Conservation (phyloP, 768 basidiomycete species). For the Trametes gibbosa region DNA sequence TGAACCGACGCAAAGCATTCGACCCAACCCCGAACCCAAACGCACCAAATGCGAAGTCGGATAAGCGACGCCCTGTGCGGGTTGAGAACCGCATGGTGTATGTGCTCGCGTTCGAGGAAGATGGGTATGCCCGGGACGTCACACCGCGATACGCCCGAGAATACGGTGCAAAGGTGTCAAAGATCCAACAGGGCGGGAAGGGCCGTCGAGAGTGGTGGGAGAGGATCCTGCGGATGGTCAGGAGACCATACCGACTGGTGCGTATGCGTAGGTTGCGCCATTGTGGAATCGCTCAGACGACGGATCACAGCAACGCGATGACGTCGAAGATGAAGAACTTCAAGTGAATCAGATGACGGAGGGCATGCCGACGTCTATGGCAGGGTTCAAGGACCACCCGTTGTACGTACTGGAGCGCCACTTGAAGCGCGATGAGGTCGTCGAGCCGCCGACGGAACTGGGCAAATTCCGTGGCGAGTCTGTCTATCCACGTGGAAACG, state of each 20-base stretch:
- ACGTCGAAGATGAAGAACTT: constrained; percentile 89
- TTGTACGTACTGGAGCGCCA: constrained; percentile 49
- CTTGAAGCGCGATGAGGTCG: constrained; percentile 81
- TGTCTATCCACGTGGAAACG: constrained; percentile 82
- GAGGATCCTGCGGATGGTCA: constrained; percentile 56
- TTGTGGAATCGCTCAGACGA: too few relatives aligned
- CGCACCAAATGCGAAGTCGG: constrained; percentile 10
- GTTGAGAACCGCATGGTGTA: constrained; percentile 87
- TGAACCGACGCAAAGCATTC: constrained; percentile 79
- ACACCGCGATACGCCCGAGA: constrained; percentile 85
- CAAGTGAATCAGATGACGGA: constrained; percentile 73
- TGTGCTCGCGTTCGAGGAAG: constrained; percentile 93
- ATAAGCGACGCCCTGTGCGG: constrained; percentile 21
- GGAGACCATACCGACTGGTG: constrained; percentile 82
- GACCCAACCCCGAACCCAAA: constrained; percentile 55
- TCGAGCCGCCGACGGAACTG: constrained; percentile 76
- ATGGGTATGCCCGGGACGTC: constrained; percentile 88
- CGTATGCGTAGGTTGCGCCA: constrained; percentile 19
- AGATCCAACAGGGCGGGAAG: constrained; percentile 69
- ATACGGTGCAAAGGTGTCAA: constrained; percentile 77
- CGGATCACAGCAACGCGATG: constrained; percentile 74
- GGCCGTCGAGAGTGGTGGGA: constrained; percentile 87
- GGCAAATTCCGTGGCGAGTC: constrained; percentile 92
- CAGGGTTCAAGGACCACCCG: constrained; percentile 95
- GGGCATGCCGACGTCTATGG: constrained; percentile 88